These are phyloP conservation scores for Nemania sp. DNA, from an alignment of 2,329 filamentous ascomycete genomes.

Conservation along the genomic window DNA sequence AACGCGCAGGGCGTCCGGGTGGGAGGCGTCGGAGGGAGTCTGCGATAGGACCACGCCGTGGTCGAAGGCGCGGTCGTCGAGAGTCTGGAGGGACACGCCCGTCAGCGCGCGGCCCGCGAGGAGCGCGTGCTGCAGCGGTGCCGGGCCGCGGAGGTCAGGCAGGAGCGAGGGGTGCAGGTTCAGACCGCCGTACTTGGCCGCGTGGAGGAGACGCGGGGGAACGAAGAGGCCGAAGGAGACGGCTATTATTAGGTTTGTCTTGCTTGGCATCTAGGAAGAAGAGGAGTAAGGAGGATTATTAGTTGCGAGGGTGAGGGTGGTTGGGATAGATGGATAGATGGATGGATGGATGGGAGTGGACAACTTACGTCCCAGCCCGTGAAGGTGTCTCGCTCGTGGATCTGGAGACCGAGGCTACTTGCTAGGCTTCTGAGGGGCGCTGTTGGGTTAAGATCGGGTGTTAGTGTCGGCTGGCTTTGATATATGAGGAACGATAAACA, in stretches of 20 bases:
- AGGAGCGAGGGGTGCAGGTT: constrained; percentile 94
- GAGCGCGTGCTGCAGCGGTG: constrained; percentile 85
- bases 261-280: constrained; percentile 55
- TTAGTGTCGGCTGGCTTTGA: constrained; percentile 3
- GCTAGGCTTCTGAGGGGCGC: constrained; percentile 76
- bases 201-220: constrained; percentile 72
- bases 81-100: constrained; percentile 85
- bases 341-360: constrained; percentile 5
- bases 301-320: background rate
- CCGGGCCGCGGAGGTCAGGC: constrained; percentile 82
- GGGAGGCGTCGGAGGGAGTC: constrained; percentile 55
- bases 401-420: constrained; percentile 62
- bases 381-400: constrained; percentile 83
- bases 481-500: background rate
- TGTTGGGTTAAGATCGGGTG: constrained; percentile 41
- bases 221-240: constrained; percentile 95
- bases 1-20: constrained; percentile 57
- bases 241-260: constrained; percentile 80
- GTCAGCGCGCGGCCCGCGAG: constrained; percentile 63
- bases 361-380: constrained; percentile 72
- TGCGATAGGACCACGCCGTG: constrained; percentile 76
- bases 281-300: background rate
- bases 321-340: background rate
- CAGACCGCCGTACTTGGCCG: constrained; percentile 79
- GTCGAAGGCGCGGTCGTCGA: constrained; percentile 78